Evolutionary conservation across 2,329 filamentous ascomycete genomes (phyloP), one percentile per base, ranked within the genome.

Genomic region (Sporothrix globosa): DNA sequence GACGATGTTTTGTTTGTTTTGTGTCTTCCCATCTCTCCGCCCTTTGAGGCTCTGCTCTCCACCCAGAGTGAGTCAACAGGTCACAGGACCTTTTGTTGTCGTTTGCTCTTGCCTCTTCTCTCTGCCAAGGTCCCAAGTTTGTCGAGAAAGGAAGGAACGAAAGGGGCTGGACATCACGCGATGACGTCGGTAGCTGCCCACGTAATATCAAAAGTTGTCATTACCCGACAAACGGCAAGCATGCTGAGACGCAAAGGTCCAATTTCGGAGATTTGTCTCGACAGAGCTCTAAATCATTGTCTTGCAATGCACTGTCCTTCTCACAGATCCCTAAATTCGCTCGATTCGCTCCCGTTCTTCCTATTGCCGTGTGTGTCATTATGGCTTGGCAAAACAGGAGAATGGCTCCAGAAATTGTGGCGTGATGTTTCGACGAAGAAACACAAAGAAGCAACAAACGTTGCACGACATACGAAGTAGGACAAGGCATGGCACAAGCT

Each of bases 31-130:
- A 54, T 58, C n/a, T n/a, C 19, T 60, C 19, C 39, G 4, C 9
- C 6, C 54, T 58, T 13, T 1, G 41, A 44, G 41, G 11, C 39
- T 13, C 39, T 44, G 34, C 11, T 17, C 39, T 9, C 58, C 58
- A 63, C 19, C 13, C 24, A 17, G 11, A 14, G 63, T 66, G 61
- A 66, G 61, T 66, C 61, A 66, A 66, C 13, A 17, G 41, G 46
- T 52, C 27, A 52, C 46, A 52, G 30, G 61, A 66, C 46, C 61
- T 4, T 9, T n/a, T 27, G 2, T 34, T 41, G 21, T 50, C 61
- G 61, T 65, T 50, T 50, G 24, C 61, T 50, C 61, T 11, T 65
- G 7, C n/a, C 9, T n/a, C 19, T 7, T 65, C 24, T 39, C 10
- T 19, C 44, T 34, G 21, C 27, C n/a, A 9, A 13, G 9, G 10